phyloP scores from a whole-genome alignment of 2,329 filamentous ascomycete genomes.

The Neoscytalidium dimidiatum region DNA sequence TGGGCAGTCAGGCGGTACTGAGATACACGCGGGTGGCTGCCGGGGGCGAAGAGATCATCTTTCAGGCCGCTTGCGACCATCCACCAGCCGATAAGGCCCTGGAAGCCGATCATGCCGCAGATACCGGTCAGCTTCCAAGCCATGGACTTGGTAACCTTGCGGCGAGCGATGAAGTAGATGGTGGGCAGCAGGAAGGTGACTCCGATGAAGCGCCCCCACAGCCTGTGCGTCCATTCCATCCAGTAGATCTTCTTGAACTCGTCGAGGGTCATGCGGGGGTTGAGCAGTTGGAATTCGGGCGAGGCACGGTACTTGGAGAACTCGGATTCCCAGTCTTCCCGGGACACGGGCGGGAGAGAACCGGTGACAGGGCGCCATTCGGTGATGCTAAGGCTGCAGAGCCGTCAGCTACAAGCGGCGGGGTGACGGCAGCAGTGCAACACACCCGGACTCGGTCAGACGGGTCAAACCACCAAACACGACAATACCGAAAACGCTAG shows the following conservation, averaged over 20 bases:
- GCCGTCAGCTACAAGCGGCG: conserved; percentile 24
- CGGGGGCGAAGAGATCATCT: conserved; percentile 91
- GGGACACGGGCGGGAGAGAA: conserved; percentile 77
- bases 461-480: conserved; percentile 92
- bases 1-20: conserved; percentile 93
- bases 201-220: conserved; percentile 92
- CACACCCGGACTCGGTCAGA: conserved; percentile 93
- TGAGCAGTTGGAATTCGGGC: conserved; percentile 89
- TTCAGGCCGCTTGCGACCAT: conserved; percentile 98
- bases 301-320: conserved; percentile 91
- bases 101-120: conserved; percentile 85
- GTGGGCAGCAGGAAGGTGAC: conserved; percentile 87
- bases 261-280: conserved; percentile 85
- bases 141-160: conserved; percentile 77
- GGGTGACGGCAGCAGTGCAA: not conserved
- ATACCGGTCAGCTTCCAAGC: conserved; percentile 78
- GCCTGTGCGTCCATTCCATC: conserved; percentile 96
- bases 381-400: conserved; percentile 82
- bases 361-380: conserved; percentile 98
- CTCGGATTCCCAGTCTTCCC: conserved; percentile 85
- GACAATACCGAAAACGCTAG: conserved; percentile 94
- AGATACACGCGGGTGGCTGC: conserved; percentile 86
- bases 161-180: conserved; percentile 80
- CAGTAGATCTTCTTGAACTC: conserved; percentile 99
- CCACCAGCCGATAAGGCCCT: conserved; percentile 97